phyloP scores from a whole-genome alignment of 192 early-diverging fungal species.

The Backusella westeae region DNA sequence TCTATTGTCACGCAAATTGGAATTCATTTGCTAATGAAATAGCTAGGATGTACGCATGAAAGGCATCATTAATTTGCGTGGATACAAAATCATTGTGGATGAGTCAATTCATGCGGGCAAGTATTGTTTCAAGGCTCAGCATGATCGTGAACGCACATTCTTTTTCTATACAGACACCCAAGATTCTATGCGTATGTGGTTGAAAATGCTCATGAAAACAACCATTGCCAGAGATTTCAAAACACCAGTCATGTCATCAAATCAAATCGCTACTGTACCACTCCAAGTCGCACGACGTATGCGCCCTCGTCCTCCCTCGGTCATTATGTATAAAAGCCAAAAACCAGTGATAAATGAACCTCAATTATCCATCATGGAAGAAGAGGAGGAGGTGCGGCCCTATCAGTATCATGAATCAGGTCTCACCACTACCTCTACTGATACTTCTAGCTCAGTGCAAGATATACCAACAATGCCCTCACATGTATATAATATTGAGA shows the following conservation, averaged over 20 bases:
- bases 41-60: slow-evolving; percentile 44
- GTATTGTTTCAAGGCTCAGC: slow-evolving; percentile 61
- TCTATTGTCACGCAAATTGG: background rate
- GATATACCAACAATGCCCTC: background rate
- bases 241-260: slow-evolving; percentile 59
- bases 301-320: slow-evolving; percentile 56
- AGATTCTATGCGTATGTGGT: slow-evolving; percentile 50
- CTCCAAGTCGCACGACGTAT: slow-evolving; percentile 53
- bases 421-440: background rate
- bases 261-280: slow-evolving; percentile 54
- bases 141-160: slow-evolving; percentile 56
- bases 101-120: slow-evolving; percentile 58
- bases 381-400: slow-evolving; percentile 21
- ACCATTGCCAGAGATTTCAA: slow-evolving; percentile 54
- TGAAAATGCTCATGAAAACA: slow-evolving; percentile 63
- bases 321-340: slow-evolving; percentile 33
- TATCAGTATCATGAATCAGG: slow-evolving; percentile 14
- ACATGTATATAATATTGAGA: background rate
- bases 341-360: slow-evolving; percentile 1
- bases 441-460: background rate
- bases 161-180: slow-evolving; percentile 59
- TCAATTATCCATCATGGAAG: slow-evolving; percentile 20
- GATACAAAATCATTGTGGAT: slow-evolving; percentile 61
- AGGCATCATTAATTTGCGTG: slow-evolving; percentile 56
- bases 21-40: background rate